These are phyloP conservation scores for Starmera pachycereana DNA, from an alignment of 805 yeast genomes.

Conservation along the genomic window DNA sequence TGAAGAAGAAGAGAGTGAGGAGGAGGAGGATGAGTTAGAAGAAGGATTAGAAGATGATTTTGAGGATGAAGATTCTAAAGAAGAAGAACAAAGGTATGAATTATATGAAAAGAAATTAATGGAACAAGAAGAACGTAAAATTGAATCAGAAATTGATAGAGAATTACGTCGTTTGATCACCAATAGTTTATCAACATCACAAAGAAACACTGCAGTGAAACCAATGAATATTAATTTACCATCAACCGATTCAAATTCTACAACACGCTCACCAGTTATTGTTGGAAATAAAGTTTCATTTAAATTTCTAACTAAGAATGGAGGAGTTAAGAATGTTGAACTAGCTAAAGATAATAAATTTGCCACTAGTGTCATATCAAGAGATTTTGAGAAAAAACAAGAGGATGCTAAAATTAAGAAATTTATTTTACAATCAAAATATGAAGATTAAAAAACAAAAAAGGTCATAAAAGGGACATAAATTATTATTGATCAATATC, in stretches of 20 bases:
- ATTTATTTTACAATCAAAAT: constrained; percentile 33
- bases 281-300: constrained; percentile 26
- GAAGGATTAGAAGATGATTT: constrained; percentile 18
- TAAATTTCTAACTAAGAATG: constrained; percentile 45
- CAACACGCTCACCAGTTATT: not conserved
- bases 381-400: constrained; percentile 36
- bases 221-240: constrained; percentile 7
- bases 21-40: constrained; percentile 5
- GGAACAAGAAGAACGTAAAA: constrained; percentile 32
- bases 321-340: constrained; percentile 33
- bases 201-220: constrained; percentile 4
- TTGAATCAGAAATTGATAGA: constrained; percentile 42
- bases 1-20: constrained; percentile 14
- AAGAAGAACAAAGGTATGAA: constrained; percentile 23
- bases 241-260: constrained; percentile 1
- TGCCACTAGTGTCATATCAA: constrained; percentile 40
- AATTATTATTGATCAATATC: no score
- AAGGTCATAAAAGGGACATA: not conserved
- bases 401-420: constrained; percentile 50
- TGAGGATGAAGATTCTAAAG: constrained; percentile 20
- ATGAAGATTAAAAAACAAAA: constrained; percentile 14
- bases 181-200: constrained; percentile 33
- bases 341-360: constrained; percentile 47
- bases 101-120: constrained; percentile 27
- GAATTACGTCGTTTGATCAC: constrained; percentile 43